phyloP scores from a whole-genome alignment of 495 filamentous ascomycete species.

The Trichocladium uniseriatum region DNA sequence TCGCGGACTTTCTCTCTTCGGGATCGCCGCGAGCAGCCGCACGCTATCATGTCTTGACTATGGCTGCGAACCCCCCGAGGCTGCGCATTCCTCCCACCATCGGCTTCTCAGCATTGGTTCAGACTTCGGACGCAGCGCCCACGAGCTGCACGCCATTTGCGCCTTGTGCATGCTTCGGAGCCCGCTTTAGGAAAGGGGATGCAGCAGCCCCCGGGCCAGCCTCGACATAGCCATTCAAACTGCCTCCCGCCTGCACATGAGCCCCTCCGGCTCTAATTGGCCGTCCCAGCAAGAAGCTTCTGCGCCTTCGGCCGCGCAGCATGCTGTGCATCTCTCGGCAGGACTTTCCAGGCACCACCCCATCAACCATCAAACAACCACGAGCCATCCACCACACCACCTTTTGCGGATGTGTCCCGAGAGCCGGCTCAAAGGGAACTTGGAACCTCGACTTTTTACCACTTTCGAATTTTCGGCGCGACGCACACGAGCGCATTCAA shows the following conservation, averaged over 20 bases:
- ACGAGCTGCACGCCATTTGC: slow-evolving; percentile 17
- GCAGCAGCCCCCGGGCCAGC: slow-evolving; percentile 5
- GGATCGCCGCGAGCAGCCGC: slow-evolving; percentile 10
- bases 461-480: slow-evolving; percentile 9
- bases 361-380: slow-evolving; percentile 3
- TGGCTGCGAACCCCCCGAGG: too few species aligned
- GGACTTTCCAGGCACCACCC: slow-evolving; percentile 1
- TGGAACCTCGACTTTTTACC: slow-evolving; percentile 6
- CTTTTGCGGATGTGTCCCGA: slow-evolving; percentile 14
- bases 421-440: slow-evolving; percentile 25
- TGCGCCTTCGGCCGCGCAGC: neutral
- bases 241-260: neutral
- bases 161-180: slow-evolving; percentile 12
- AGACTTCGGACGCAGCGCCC: neutral
- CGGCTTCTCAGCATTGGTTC: too few species aligned
- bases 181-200: slow-evolving; percentile 1
- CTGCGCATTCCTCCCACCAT: too few species aligned
- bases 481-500: slow-evolving; percentile 6
- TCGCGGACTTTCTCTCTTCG: neutral
- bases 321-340: slow-evolving; percentile 4
- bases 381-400: slow-evolving; percentile 3
- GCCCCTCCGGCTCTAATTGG: slow-evolving; percentile 6
- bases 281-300: neutral
- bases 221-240: slow-evolving; percentile 12
- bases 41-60: slow-evolving; percentile 9